A percentile compares a stretch with the other conserved stretches of the same genome.
These are phyloP conservation scores for Glonium stellatum DNA, from an alignment of 495 filamentous ascomycete genomes.

Conservation along the genomic window DNA sequence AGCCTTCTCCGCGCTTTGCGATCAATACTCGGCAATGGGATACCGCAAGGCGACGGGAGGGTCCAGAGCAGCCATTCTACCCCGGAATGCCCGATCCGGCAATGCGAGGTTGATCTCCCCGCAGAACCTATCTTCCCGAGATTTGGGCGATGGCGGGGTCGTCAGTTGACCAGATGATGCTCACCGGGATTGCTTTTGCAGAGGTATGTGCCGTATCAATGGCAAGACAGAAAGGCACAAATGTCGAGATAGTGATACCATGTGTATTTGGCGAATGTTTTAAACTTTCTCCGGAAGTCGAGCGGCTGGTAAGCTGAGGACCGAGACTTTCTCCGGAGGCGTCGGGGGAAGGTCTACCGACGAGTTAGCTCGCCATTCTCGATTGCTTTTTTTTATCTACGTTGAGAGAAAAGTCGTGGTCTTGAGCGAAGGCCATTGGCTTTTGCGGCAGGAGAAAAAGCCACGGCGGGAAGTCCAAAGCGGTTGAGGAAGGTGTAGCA, in stretches of 20 bases:
- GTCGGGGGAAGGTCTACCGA: not conserved
- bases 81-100: constrained; percentile 15
- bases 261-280: too few species aligned
- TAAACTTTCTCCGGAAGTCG: too few species aligned
- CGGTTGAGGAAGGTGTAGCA: too few species aligned
- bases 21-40: not conserved
- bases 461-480: too few species aligned
- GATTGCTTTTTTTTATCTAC: too few species aligned
- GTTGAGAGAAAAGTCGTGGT: too few species aligned
- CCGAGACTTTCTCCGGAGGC: not conserved
- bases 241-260: too few species aligned
- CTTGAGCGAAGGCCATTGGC: not conserved
- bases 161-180: constrained; percentile 3
- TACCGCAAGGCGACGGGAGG: not conserved
- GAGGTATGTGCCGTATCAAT: not conserved
- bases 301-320: too few species aligned
- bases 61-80: constrained; percentile 3
- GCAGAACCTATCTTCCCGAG: constrained; percentile 4
- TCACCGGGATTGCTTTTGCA: not conserved
- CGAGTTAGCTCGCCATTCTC: not conserved
- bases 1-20: not conserved
- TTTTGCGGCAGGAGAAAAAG: not conserved
- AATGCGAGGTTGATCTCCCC: constrained; percentile 18
- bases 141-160: constrained; percentile 3
- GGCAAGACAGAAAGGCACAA: not conserved